Base-by-base conservation (phyloP, 148 eudicot genomes). In the Cornus suecica region DNA sequence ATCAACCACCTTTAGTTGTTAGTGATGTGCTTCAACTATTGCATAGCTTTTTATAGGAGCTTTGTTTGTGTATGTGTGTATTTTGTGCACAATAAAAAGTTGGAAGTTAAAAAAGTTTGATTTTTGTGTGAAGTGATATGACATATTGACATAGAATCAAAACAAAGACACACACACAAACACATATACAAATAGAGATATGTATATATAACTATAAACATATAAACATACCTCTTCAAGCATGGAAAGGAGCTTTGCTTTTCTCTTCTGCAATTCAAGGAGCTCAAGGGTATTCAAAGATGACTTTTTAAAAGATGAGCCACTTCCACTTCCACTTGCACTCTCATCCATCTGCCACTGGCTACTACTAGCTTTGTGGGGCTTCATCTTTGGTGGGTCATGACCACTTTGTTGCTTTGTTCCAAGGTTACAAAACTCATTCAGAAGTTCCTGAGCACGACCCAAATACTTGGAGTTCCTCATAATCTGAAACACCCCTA, bases 381-480 rank as follows among this genome's bases (percentile, higher is more conserved):
- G 30, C 78, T 85, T 84, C 62, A 54, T 32, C 45, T 81, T 82
- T 81, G 71, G 74, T 63, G 79, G 51, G 20, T 72, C 86, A 45
- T 75, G 42, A 37, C 9, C 9, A 32, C 37, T 32, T 32, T 32
- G 74, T 81, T 80, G 80, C 76, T 84, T 80, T n/a, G 80, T 84
- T 61, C 86, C 97, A 70, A 90, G 87, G 65, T 78, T 83, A 66
- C 99, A 96, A 42, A 90, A 93, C 84, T 96, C 99, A 79, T 79
- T 87, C 26, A 96, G 73, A n/a, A 93, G 90, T 78, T 93, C 93
- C 60, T 96, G 94, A 27, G 88, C 85, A 11, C 94, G 92, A 18
- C 71, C 78, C 86, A 96, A 81, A 82, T 91, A 96, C 89, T 83
- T 96, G 29, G 97, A 93, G 63, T 62, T 86, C 71, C 87, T 86